Evolutionary conservation across 2,329 filamentous ascomycete genomes (phyloP), one percentile per base, ranked within the genome.

Genomic region (Aspergillus pseudoviridinutans): DNA sequence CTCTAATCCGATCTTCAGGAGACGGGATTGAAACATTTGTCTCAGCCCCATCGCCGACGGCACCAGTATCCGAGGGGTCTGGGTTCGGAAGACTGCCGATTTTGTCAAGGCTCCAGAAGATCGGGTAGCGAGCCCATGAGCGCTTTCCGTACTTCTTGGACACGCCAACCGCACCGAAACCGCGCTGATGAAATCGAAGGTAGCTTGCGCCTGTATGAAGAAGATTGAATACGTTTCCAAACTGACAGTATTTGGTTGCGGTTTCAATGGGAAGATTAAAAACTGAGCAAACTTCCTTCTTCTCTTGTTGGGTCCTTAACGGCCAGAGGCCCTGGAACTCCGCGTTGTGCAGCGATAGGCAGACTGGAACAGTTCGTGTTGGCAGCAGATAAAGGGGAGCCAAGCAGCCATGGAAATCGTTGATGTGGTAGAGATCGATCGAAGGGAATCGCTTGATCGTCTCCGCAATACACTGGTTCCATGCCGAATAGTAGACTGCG

Each of bases 311-410:
- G 8, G 81, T 85, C 9, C 86, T 78, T 81, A 88, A 86, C 0
- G 85, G 84, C 86, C 86, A 88, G 24, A 88, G 74, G 51, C 86
- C 86, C 68, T 88, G 86, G 64, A 88, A 88, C 62, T 88, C 86
- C 51, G 86, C 86, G 62, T 88, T 88, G 70, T 88, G 86, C 12
- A 88, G 81, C 0, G 85, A 88, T 8, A 88, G 73, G 63, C 83
- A 86, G 60, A 80, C 80, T 2, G 85, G 85, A 46, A 88, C 79
- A 0, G 83, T 85, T 60, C 82, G 74, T 1, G 86, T 38, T 1
- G 86, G 86, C 2, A 89, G 78, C 20, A 88, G 77, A 67, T 89
- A 87, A 1, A 88, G 76, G 2, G 86, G 85, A 44, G 86, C 86
- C 10, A 85, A 71, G 3, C 84, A 82, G 53, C 84, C 85, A 61